A percentile compares a stretch with the other conserved stretches of the same genome.
Evolutionary conservation across 306 rosid genomes (phyloP).

Genomic region (Alnus glutinosa): DNA sequence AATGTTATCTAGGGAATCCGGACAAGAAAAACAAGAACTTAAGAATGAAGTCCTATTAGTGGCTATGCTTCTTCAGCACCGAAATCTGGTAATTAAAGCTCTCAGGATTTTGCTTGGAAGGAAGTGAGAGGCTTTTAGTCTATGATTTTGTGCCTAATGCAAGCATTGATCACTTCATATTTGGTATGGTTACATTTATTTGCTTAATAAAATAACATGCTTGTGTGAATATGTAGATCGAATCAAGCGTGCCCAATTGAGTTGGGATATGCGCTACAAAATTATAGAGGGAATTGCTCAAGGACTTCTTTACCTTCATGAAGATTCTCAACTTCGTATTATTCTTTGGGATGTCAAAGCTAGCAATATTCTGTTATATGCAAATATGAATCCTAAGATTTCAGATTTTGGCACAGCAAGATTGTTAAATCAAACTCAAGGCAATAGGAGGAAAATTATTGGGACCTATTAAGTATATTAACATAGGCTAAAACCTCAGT

Average conservation of each 20-base stretch:
- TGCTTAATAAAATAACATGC: not conserved
- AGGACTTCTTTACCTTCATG: not conserved
- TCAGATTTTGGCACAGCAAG: not conserved
- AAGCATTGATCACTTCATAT: conserved; percentile 18
- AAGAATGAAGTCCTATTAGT: conserved; percentile 22
- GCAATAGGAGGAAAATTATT: conserved; percentile 1
- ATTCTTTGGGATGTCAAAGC: not conserved
- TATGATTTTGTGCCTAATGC: conserved; percentile 18
- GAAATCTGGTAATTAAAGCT: conserved; percentile 28
- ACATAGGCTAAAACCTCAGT: not conserved
- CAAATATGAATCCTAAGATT: not conserved
- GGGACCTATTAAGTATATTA: conserved; percentile 33
- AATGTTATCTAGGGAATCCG: conserved; percentile 17
- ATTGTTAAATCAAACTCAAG: not conserved
- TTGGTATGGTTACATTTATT: not conserved
- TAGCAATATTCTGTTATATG: conserved; percentile 24
- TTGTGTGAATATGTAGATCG: not conserved
- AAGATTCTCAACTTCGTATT: not conserved
- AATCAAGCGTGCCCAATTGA: not conserved
- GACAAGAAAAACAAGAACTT: conserved; percentile 27
- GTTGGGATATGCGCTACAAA: conserved; percentile 19
- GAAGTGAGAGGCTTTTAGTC: not conserved
- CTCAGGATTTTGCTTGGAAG: conserved; percentile 17
- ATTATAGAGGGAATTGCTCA: conserved; percentile 5
- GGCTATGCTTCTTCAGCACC: conserved; percentile 27